Evolutionary conservation across 1,139 yeast species (phyloP).

Genomic region (Geotrichum carabidarum): DNA sequence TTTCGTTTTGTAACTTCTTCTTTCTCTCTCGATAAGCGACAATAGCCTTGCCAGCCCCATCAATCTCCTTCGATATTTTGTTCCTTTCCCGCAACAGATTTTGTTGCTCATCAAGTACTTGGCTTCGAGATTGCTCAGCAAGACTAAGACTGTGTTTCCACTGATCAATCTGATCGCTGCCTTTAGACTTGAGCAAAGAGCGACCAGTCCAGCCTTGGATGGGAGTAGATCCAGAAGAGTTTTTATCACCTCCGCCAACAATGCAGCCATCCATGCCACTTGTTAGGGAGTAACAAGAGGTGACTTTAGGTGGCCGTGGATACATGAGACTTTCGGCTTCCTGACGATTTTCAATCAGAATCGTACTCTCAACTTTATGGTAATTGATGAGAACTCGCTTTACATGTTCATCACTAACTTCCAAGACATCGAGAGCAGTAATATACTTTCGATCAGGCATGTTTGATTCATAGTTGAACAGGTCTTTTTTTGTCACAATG

Average conservation of each 20-base stretch:
- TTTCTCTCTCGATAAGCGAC: conserved; percentile 3
- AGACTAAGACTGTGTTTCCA: conserved; percentile 14
- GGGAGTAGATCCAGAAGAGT: conserved; percentile 53
- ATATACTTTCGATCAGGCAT: conserved; percentile 39
- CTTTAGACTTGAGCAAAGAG: conserved; percentile 24
- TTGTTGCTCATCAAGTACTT: background rate
- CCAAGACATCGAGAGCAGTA: conserved; percentile 58
- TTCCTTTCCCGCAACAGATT: background rate
- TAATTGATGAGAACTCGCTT: conserved; percentile 63
- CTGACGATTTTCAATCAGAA: conserved; percentile 48
- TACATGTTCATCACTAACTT: conserved; percentile 50
- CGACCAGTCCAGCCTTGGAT: conserved; percentile 39
- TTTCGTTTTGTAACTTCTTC: conserved; percentile 21
- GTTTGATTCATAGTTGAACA: conserved; percentile 47
- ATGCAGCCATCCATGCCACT: conserved; percentile 44
- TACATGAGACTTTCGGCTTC: conserved; percentile 50
- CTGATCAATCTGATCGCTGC: conserved; percentile 22
- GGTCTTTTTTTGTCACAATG: conserved; percentile 52
- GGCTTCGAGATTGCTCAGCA: background rate
- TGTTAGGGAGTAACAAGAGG: conserved; percentile 45
- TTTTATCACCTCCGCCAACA: conserved; percentile 14
- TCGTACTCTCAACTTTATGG: conserved; percentile 53
- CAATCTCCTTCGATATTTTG: background rate
- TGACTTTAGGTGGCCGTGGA: conserved; percentile 42
- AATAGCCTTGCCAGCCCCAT: conserved; percentile 19